Base-by-base conservation (phyloP, 1,284 basidiomycete species). In the Apiotrichum laibachii region DNA sequence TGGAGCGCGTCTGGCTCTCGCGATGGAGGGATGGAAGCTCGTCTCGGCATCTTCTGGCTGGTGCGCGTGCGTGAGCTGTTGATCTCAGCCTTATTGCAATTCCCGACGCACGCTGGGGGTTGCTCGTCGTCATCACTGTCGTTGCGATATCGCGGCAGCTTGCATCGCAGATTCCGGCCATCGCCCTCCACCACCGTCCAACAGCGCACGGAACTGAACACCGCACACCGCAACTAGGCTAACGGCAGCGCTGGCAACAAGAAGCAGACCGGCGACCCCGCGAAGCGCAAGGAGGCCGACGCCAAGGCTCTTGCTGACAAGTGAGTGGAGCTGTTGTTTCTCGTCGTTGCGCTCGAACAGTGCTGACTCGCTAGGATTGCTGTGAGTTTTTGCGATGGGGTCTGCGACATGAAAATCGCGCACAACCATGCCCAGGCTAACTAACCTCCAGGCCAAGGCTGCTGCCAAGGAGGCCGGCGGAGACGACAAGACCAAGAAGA, bases 261-360 rank as follows among this genome's bases (percentile, higher is more conserved):
- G 57, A 66, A 66, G 57, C 57, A 61, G 57, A 31, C 57, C 1
- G 59, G 59, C 54, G 56, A 61, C 48, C 60, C 59, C 11, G 35
- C 26, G 19, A 48, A 45, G 50, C 54, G 61, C 19, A 50, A 50
- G 52, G 57, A 61, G 53, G 60, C 56, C 22, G 63, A 68, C 50
- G 62, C 62, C 40, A 63, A 64, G 50, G 67, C 67, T 2, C 48
- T 68, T 7, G 55, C 60, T 49, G 64, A 62, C 9, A 66, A 66
- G 66, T 67, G 53, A 64, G 64, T 62, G 13, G n/a, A 18, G 11
- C 22, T 19, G 22, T 31, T 7, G 7, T 8, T 37, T 12, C 12
- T 13, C 37, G 37, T 39, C 15, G 33, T 40, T 7, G 21, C 10
- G 47, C 2, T 6, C 22, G 18, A 26, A 18, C 34, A 7, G 4